Conservation (phyloP, 768 basidiomycete genomes). For the Cystofilobasidium bisporidii region DNA sequence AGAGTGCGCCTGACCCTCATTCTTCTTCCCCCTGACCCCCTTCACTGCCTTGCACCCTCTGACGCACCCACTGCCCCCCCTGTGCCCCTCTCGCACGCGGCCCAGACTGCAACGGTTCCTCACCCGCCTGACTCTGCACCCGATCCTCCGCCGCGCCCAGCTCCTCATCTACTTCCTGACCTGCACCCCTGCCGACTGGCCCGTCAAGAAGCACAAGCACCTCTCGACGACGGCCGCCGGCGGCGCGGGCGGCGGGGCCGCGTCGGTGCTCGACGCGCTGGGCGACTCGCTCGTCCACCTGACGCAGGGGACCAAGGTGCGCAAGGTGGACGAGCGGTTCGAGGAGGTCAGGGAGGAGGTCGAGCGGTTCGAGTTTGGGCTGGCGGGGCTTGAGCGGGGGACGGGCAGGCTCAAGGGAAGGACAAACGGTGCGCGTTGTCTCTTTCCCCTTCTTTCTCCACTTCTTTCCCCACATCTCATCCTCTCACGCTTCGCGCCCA, state of each 20-base stretch:
- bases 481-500: no score
- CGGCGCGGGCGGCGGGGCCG: no score
- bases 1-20: slow-evolving; percentile 11
- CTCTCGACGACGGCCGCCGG: slow-evolving; percentile 52
- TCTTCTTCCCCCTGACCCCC: no score
- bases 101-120: slow-evolving; percentile 82
- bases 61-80: background rate
- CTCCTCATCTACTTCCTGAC: slow-evolving; percentile 90
- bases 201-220: slow-evolving; percentile 94
- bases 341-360: slow-evolving; percentile 80
- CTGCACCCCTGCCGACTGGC: slow-evolving; percentile 91
- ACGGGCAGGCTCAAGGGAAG: slow-evolving; percentile 61
- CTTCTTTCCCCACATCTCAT: no score
- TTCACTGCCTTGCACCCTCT: background rate
- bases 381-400: slow-evolving; percentile 66
- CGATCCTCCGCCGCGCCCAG: slow-evolving; percentile 81
- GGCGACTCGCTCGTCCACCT: slow-evolving; percentile 85
- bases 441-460: background rate
- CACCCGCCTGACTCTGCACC: slow-evolving; percentile 81
- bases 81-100: background rate
- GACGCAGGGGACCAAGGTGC: slow-evolving; percentile 53
- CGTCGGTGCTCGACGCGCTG: slow-evolving; percentile 79
- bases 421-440: background rate
- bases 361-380: slow-evolving; percentile 95
- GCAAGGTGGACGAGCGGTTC: slow-evolving; percentile 95